Base-by-base conservation (phyloP, 2,329 filamentous ascomycete species). In the Aspergillus niger region DNA sequence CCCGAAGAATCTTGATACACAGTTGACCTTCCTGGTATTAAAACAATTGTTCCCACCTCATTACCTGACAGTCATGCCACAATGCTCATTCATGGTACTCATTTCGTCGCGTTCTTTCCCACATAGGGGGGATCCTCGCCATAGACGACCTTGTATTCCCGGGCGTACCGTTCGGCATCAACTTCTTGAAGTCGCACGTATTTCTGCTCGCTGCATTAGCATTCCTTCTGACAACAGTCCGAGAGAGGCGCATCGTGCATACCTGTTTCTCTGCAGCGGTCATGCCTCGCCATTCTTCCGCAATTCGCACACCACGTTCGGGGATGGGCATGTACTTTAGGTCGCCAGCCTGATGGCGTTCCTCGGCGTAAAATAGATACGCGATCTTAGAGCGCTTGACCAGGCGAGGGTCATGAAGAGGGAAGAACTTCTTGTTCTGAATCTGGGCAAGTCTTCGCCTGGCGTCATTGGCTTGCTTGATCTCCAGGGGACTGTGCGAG, bases 391-490 rank as follows among this genome's bases (percentile, higher is more conserved):
- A 74, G 2, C 62, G 62, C 71, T 83, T 86, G 52, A 83, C 79
- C 13, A 72, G 67, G 53, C 88, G 82, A 10, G 85, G 80, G 68
- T 90, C 88, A 5, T 75, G 62, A 56, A 89, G 79, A 6, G 54
- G 51, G 1, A 41, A 26, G 26, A 64, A 61, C 44, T 58, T 63
- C 48, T 68, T 68, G 3, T 64, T 41, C 10, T 58, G 65, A 50
- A 75, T 63, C 26, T 61, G 68, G 0, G 58, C 56, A 8, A 81
- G 70, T n/a, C 55, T 64, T 28, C 41, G 60, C 39, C 88, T 84
- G 10, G 88, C 88, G 10, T 65, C 69, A 71, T 90, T 90, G 59
- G 88, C 87, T 3, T 78, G 60, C 49, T 76, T 77, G 66, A 90
- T 89, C 68, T 88, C 72, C 5, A 83, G 76, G 8, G 85, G 81